Base-by-base conservation (phyloP, 495 filamentous ascomycete genomes). In the Aspergillus indologenus region DNA sequence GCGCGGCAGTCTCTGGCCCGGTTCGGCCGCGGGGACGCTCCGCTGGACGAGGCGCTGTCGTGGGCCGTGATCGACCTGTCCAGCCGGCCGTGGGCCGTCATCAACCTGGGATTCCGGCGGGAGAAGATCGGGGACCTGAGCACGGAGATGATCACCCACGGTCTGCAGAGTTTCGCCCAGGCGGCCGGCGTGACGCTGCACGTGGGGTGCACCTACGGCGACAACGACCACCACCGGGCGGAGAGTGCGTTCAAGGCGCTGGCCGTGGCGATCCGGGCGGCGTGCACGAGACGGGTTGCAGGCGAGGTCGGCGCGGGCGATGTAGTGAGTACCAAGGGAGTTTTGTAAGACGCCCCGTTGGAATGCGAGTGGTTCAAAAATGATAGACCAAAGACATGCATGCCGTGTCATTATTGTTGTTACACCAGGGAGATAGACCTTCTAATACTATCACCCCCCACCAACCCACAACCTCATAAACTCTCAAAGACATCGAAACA, bases 241-340 rank as follows among this genome's bases (percentile, higher is more conserved):
- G 94, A 98, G 83, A 93, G 89, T 68, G 94, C 94, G 45, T 98
- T 98, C 70, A 98, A 98, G 83, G 95, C 95, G 54, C 72, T 97
- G 60, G 94, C 94, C 0, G 85, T 94, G 51, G 94, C 94, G 5
- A 79, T 94, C 21, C 77, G 86, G 61, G 81, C 80, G 69, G 94
- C 94, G 43, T 92, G 85, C 53, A 81, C 79, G 56, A 77, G 85
- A 65, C 79, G 92, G 15, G 80, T 79, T 45, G 90, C 85, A 26
- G 83, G 94, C 3, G 82, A 84, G 54, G 90, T 90, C 48, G 84
- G 86, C 60, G 90, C 91, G 66, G 91, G 91, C 0, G 94, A 98
- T 83, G 84, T 97, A 29, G 88, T 91, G 26, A 96, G 92, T 74
- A 97, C 92, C 15, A 97, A 97, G 81, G 92, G 92, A 15, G 92